Percentiles rank a stretch among this genome's conserved stretches.
phyloP scores from a whole-genome alignment of 2,329 filamentous ascomycete genomes.

The Aspergillus sp. region DNA sequence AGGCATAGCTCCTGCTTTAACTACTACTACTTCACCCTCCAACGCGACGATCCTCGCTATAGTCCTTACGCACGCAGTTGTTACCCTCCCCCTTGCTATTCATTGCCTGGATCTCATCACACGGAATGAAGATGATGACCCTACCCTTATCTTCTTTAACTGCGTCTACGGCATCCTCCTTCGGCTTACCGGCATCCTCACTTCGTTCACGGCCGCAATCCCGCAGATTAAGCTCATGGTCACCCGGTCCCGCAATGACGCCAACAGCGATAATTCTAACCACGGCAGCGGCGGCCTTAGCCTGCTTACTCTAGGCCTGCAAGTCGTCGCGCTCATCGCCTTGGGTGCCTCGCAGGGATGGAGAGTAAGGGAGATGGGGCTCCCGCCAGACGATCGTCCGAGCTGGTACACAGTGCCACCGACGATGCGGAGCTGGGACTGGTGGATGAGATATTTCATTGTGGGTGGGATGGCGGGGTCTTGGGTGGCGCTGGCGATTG shows the following conservation, averaged over 20 bases:
- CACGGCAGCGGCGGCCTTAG: background rate
- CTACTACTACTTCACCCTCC: background rate
- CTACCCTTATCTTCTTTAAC: background rate
- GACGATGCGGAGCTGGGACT: too few species aligned
- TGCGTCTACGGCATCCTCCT: background rate
- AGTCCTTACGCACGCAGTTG: background rate
- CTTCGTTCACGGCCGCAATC: background rate
- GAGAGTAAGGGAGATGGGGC: background rate
- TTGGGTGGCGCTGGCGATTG: too few species aligned
- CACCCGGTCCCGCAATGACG: background rate
- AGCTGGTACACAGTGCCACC: background rate
- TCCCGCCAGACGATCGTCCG: background rate
- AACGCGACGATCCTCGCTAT: background rate
- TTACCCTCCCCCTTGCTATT: background rate
- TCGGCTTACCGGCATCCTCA: background rate
- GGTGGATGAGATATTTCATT: too few species aligned
- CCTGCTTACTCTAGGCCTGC: background rate
- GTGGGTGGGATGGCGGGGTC: too few species aligned
- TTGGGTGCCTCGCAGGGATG: slow-evolving; percentile 1
- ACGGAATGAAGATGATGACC: background rate
- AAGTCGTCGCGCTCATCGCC: background rate
- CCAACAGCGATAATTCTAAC: background rate
- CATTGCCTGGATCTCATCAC: background rate
- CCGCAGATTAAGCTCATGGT: slow-evolving; percentile 1
- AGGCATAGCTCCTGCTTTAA: too few species aligned